phyloP scores from a whole-genome alignment of 1,139 yeast species.

The Debaryomycetaceae sp. region DNA sequence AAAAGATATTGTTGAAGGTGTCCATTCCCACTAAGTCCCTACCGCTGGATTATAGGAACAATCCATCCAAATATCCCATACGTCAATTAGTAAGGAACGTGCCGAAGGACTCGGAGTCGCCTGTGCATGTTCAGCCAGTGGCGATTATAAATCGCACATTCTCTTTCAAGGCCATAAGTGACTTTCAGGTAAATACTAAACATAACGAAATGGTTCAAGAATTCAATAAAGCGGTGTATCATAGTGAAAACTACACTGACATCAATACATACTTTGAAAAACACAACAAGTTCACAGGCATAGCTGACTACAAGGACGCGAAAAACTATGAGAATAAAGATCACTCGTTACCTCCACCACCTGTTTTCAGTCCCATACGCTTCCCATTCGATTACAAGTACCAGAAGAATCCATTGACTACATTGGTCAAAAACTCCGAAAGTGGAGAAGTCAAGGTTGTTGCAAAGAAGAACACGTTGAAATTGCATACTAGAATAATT shows the following conservation, averaged over 20 bases:
- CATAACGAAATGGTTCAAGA: conserved; percentile 49
- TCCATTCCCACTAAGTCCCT: conserved; percentile 57
- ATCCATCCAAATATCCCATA: conserved; percentile 46
- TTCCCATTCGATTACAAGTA: conserved; percentile 66
- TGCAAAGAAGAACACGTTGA: conserved; percentile 34
- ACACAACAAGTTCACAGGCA: conserved; percentile 31
- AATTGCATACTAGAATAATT: conserved; percentile 46
- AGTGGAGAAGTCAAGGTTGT: conserved; percentile 54
- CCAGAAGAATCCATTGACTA: conserved; percentile 47
- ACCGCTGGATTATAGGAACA: conserved; percentile 38
- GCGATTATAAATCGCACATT: conserved; percentile 70
- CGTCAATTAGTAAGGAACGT: conserved; percentile 44
- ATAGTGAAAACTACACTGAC: conserved; percentile 26
- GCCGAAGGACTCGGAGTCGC: conserved; percentile 13
- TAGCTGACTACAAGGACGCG: conserved; percentile 27
- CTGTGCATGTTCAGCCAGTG: conserved; percentile 52
- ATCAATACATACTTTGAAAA: conserved; percentile 43
- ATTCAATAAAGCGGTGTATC: conserved; percentile 23
- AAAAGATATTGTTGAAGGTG: conserved; percentile 67
- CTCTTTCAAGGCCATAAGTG: conserved; percentile 82
- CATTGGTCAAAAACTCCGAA: conserved; percentile 57
- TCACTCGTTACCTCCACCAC: conserved; percentile 82
- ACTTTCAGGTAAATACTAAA: conserved; percentile 72
- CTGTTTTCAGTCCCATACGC: conserved; percentile 70
- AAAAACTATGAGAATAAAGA: conserved; percentile 36